Conservation (phyloP, 257 asterid species). For the Pogostemon cablin region DNA sequence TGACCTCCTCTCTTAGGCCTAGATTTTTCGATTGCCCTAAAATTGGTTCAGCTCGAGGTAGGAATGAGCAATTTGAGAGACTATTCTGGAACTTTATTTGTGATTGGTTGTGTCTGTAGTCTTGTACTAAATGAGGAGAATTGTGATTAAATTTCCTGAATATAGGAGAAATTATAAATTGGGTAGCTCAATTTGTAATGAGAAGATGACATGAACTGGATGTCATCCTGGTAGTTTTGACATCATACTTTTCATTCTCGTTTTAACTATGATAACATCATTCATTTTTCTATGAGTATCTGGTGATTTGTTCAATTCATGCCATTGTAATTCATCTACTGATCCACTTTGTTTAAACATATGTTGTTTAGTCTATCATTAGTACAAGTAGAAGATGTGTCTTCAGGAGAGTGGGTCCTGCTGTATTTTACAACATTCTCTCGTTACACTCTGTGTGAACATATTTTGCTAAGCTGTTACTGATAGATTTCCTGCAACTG, state of each 20-base stretch:
- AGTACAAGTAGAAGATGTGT: not conserved
- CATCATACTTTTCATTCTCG: not conserved
- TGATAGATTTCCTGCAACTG: not conserved
- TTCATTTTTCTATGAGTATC: not conserved
- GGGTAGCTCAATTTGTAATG: not conserved
- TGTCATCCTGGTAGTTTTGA: not conserved
- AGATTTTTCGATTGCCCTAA: not conserved
- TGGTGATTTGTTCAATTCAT: conserved; percentile 3
- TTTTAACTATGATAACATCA: not conserved
- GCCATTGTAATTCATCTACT: not conserved
- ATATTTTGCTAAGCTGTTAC: not conserved
- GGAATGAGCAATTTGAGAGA: not conserved
- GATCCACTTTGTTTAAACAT: not conserved
- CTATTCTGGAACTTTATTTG: not conserved
- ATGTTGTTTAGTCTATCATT: not conserved
- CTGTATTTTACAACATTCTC: too few relatives aligned
- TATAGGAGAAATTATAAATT: not conserved
- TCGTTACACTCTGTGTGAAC: too few relatives aligned
- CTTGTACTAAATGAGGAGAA: not conserved
- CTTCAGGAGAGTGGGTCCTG: too few relatives aligned
- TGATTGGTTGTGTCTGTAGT: not conserved
- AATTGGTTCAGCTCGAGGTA: not conserved
- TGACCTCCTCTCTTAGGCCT: not conserved
- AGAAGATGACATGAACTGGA: not conserved
- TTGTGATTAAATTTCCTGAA: not conserved